Base-by-base conservation (phyloP, 2,329 filamentous ascomycete genomes). In the Pseudocercospora vitis region DNA sequence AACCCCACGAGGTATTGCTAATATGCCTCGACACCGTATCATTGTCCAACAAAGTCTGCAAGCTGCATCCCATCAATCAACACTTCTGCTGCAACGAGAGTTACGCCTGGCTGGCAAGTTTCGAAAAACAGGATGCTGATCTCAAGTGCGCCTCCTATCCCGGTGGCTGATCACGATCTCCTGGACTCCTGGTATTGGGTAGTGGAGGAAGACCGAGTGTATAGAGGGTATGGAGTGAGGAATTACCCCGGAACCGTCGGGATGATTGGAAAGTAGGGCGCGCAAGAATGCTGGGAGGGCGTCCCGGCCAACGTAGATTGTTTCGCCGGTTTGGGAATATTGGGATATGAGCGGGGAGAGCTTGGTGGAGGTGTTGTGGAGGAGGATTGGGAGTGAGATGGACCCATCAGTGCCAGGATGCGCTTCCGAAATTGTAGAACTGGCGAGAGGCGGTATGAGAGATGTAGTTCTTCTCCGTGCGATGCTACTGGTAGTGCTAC, bases 81-180 rank as follows among this genome's bases (percentile, higher is more conserved):
- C 57, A 86, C 73, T 65, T 86, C 83, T 3, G 80, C 78, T 48
- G 86, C 76, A 47, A 85, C 64, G 31, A 86, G 81, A 58, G 76
- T 78, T 51, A 76, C 77, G 33, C 82, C 82, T 70, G 82, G 19
- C 73, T 65, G 11, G 76, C 76, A 65, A 84, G 83, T 40, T 79
- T 78, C 50, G 76, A 71, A 0, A 78, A 78, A 40, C 84, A 83
- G 23, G 77, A 80, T 42, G 77, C 79, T 44, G 59, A 86, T 86
- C 4, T 83, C 83, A 46, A 79, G 81, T 14, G 83, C 81, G 18
- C 81, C 83, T 31, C 84, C 84, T 0, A 83, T 86, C 59, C 86
- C 80, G 53, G 86, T 62, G 45, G 86, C 79, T 0, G 78, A 82
- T 66, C 49, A 46, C 12, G 21, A 11, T 11, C 8, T 12, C 14